Conservation (phyloP, 2,329 filamentous ascomycete genomes). For the Penicillium sp. region DNA sequence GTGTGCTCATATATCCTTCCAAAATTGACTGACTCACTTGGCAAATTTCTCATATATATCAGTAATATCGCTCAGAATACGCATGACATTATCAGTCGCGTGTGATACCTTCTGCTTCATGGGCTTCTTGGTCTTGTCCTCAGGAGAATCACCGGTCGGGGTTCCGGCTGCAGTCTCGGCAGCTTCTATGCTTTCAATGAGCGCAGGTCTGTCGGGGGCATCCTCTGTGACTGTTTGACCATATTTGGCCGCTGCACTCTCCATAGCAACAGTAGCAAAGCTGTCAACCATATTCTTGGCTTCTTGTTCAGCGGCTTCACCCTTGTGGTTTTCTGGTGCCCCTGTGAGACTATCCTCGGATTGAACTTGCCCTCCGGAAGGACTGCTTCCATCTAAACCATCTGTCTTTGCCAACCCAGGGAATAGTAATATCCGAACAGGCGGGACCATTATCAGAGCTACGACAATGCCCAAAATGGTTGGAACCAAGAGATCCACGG, state of each 20-base stretch:
- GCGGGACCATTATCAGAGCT: constrained; percentile 64
- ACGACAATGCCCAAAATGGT: constrained; percentile 59
- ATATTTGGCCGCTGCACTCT: constrained; percentile 73
- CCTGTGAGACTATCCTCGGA: constrained; percentile 76
- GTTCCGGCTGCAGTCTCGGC: constrained; percentile 55
- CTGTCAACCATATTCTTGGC: constrained; percentile 76
- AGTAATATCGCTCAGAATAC: constrained; percentile 58
- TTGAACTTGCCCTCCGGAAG: constrained; percentile 67
- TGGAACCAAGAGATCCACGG: constrained; percentile 68
- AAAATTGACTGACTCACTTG: constrained; percentile 46
- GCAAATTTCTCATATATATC: constrained; percentile 64
- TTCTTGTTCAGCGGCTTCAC: constrained; percentile 79
- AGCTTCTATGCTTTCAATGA: constrained; percentile 55
- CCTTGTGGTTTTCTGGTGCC: constrained; percentile 75
- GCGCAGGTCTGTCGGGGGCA: constrained; percentile 40
- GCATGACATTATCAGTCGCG: constrained; percentile 73
- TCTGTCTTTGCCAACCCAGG: constrained; percentile 67
- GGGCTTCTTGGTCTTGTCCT: constrained; percentile 71
- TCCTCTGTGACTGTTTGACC: constrained; percentile 61
- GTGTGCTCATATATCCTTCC: neutral
- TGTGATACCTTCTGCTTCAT: constrained; percentile 75
- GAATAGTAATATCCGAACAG: constrained; percentile 63
- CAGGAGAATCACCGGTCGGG: constrained; percentile 49
- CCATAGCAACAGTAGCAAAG: constrained; percentile 68
- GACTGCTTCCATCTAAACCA: constrained; percentile 51